Evolutionary conservation across 257 asterid genomes (phyloP), one percentile per base, ranked within the genome.

Genomic region (Lantana camara): DNA sequence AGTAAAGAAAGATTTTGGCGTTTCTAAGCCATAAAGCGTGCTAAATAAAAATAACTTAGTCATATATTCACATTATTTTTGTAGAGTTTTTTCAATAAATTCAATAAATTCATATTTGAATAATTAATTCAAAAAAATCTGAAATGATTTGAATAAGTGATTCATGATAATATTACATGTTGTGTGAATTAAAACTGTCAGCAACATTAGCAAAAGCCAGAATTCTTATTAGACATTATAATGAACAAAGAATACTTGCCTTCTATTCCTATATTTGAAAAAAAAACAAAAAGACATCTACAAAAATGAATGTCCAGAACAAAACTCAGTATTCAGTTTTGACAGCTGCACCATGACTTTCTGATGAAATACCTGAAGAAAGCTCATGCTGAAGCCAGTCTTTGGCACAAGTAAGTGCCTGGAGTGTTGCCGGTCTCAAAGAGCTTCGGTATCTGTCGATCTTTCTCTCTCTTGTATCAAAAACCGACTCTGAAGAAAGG

Each of bases 371-470:
- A 34, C 65, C 67, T n/a, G 21, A 55, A 30, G 73, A 52, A 42
- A 77, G 48, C 30, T 64, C 73, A 53, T 75, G 70, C 58, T 65
- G 83, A 61, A 89, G 81, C 98, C 98, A 93, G 66, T 93, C 97
- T 76, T 87, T 90, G 0, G 91, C 64, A 71, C 95, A 93, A 19
- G 86, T 34, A 20, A 90, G 64, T 20, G 96, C 96, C 79, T 93
- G 80, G 1, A 89, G 42, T 2, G 78, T 82, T 1, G 50, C 14
- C 0, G 90, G 86, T 47, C 70, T 77, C 67, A 93, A 70, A 0
- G 84, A 78, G 57, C 95, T 80, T 10, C 72, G 64, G 17, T 66
- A 45, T 34, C 73, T 52, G 45, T 80, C 95, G 69, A 87, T 42
- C 78, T 66, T 72, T 58, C 78, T 76, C 17, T 54, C 78, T 48